Evolutionary conservation across 352 stramenopile species (phyloP).

Genomic region (Globisporangium uncinulatum): DNA sequence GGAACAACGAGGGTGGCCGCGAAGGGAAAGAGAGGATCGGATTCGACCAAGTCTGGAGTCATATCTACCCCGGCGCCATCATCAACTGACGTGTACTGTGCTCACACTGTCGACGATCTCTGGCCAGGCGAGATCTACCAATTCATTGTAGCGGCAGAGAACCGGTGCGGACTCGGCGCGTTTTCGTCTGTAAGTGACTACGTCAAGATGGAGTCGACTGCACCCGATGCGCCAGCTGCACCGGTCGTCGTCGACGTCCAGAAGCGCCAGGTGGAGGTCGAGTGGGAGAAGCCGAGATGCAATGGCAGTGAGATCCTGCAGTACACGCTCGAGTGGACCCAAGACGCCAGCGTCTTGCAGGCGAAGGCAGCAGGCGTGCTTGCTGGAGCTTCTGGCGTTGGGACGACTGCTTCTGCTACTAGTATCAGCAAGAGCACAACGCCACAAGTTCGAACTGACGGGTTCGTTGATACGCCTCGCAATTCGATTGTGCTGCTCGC

Average conservation of each 20-base stretch:
- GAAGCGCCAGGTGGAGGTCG: conserved; percentile 32
- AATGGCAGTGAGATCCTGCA: conserved; percentile 72
- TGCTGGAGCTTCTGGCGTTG: too few relatives aligned
- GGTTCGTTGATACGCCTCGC: neutral
- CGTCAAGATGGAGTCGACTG: conserved; percentile 61
- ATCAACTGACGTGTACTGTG: conserved; percentile 10
- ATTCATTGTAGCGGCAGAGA: conserved; percentile 62
- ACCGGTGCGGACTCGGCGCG: conserved; percentile 50
- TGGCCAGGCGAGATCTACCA: conserved; percentile 73
- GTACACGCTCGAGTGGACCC: conserved; percentile 53
- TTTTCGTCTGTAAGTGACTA: conserved; percentile 70
- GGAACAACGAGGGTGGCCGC: neutral
- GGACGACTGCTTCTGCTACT: too few relatives aligned
- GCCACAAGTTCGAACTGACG: neutral
- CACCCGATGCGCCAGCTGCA: conserved; percentile 34
- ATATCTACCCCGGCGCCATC: neutral
- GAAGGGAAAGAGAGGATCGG: neutral
- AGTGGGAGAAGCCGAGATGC: conserved; percentile 51
- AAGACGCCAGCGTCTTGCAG: conserved; percentile 10
- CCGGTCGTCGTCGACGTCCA: conserved; percentile 31
- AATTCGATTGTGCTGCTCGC: conserved; percentile 30
- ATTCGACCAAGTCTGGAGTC: neutral
- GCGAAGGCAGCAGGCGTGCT: too few relatives aligned
- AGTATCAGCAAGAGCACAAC: neutral
- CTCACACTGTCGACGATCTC: conserved; percentile 33